Base-by-base conservation (phyloP, 192 early-diverging fungal species). In the Coemansia sp. region DNA sequence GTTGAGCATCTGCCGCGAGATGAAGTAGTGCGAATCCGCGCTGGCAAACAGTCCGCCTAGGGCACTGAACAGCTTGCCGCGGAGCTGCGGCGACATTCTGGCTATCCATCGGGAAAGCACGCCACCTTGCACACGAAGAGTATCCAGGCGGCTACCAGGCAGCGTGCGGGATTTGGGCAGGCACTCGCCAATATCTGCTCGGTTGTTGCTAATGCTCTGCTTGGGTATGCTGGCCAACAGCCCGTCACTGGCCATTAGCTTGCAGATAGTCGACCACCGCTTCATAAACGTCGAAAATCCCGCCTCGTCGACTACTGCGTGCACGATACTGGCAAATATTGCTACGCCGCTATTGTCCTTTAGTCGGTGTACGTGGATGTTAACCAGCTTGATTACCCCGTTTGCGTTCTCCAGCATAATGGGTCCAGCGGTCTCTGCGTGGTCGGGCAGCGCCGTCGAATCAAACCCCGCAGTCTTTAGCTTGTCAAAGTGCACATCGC, bases 331-430 rank as follows among this genome's bases (percentile, higher is more conserved):
- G 27, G 38, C 35, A 30, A 48, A 53, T 4, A 65, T 21, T 2
- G 42, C 32, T n/a, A 65, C 35, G 3, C 63, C 63, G 27, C 63
- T 58, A 35, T 41, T 40, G 5, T 53, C 31, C 12, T 31, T 49
- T 1, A 65, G 28, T 12, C 56, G 26, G 15, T 58, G 19, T 0
- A 53, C n/a, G 19, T 45, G 35, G 2, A 59, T 19, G 29, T 41
- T 26, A 5, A 17, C 57, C 15, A 48, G 26, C 31, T 53, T 58
- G 28, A 63, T 39, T 1, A n/a, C n/a, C n/a, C n/a, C n/a, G n/a
- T n/a, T n/a, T n/a, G n/a, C n/a, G n/a, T n/a, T n/a, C n/a, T n/a
- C n/a, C n/a, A n/a, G n/a, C n/a, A n/a, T n/a, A n/a, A n/a, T n/a
- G n/a, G n/a, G n/a, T 1, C 49, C 43, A 0, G 19, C 36, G 2